phyloP scores from a whole-genome alignment of 2,329 filamentous ascomycete species.

The Monilinia aucupariae region DNA sequence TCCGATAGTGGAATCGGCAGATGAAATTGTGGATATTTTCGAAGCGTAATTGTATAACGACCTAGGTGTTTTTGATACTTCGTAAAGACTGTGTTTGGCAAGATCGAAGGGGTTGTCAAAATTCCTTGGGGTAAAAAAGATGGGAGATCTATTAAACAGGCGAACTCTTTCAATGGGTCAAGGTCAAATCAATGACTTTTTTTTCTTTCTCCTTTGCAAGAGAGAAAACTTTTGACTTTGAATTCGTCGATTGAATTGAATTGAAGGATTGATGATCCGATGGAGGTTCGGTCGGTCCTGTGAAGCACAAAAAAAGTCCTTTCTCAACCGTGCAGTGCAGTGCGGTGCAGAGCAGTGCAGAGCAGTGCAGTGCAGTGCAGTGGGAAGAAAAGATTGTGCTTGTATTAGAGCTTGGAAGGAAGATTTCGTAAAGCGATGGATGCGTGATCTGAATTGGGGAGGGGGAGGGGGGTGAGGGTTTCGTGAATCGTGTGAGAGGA shows the following conservation, averaged over 20 bases:
- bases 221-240: constrained; percentile 8
- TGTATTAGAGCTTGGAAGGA: constrained; percentile 11
- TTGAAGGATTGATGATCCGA: constrained; percentile 28
- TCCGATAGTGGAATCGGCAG: neutral
- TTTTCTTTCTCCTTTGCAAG: neutral
- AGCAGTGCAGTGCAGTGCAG: no score
- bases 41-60: constrained; percentile 12
- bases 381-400: constrained; percentile 13
- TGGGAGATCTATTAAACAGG: constrained; percentile 28
- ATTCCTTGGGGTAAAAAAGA: constrained; percentile 16
- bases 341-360: no score
- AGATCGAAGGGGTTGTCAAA: constrained; percentile 8
- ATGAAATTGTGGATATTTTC: neutral
- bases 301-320: constrained; percentile 25
- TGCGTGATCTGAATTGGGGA: neutral
- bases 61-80: constrained; percentile 1
- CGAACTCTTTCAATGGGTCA: constrained; percentile 19
- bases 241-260: constrained; percentile 24
- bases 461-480: neutral
- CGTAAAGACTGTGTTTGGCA: constrained; percentile 24
- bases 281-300: constrained; percentile 31
- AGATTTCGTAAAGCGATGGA: neutral
- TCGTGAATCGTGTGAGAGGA: constrained; percentile 11
- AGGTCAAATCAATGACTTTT: constrained; percentile 26
- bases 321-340: constrained; percentile 3